Evolutionary conservation across 2,329 filamentous ascomycete genomes (phyloP).

Genomic region (Clonostachys rosea): DNA sequence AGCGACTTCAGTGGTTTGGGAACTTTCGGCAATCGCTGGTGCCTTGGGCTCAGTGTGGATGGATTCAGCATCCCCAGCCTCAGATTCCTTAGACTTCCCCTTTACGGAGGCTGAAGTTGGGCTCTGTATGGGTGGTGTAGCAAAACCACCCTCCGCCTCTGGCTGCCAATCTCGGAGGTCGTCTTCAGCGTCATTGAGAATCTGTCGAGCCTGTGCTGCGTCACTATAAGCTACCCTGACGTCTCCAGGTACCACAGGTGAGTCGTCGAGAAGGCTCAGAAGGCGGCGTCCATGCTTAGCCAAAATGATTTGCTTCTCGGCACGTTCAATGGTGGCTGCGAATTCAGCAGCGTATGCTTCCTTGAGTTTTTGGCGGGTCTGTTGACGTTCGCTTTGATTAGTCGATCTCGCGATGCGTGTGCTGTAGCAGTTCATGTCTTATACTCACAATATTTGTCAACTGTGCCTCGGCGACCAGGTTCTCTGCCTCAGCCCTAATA

Average conservation of each 20-base stretch:
- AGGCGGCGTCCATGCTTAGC: slow-evolving; percentile 86
- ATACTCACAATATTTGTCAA: slow-evolving; percentile 81
- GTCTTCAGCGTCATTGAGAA: slow-evolving; percentile 89
- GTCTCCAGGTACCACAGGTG: slow-evolving; percentile 84
- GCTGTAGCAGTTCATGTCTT: background rate
- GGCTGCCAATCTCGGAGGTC: slow-evolving; percentile 74
- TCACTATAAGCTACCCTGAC: slow-evolving; percentile 63
- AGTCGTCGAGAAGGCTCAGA: slow-evolving; percentile 81
- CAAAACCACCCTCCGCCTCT: slow-evolving; percentile 12
- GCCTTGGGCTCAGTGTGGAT: background rate
- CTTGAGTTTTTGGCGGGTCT: slow-evolving; percentile 95
- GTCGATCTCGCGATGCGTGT: background rate
- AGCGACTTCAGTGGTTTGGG: background rate
- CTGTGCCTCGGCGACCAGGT: slow-evolving; percentile 92
- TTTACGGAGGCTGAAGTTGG: slow-evolving; percentile 3
- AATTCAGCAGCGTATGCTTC: slow-evolving; percentile 90
- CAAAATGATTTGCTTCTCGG: slow-evolving; percentile 94
- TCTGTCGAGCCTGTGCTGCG: slow-evolving; percentile 66
- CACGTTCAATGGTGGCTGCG: slow-evolving; percentile 86
- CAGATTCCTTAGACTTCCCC: slow-evolving; percentile 16
- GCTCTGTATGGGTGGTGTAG: too few relatives aligned
- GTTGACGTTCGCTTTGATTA: background rate
- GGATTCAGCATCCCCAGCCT: background rate
- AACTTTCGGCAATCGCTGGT: background rate
- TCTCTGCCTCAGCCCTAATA: slow-evolving; percentile 92